These are phyloP conservation scores for Aureobasidium sp. DNA, from an alignment of 2,329 filamentous ascomycete species.

Conservation along the genomic window DNA sequence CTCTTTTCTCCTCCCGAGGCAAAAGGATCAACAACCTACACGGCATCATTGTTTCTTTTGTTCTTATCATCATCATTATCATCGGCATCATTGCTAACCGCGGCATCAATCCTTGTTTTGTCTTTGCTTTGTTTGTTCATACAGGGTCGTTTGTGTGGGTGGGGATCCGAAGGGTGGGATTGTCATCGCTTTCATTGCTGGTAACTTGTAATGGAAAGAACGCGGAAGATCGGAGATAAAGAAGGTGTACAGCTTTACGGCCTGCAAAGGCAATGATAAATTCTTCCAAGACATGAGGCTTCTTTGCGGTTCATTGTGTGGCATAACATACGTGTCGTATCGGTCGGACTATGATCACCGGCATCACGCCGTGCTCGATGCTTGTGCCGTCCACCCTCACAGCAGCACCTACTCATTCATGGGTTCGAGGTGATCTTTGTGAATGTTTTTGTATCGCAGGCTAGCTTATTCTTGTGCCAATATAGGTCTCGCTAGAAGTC, in stretches of 20 bases:
- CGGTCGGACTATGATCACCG: no score
- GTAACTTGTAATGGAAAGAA: slow-evolving; percentile 8
- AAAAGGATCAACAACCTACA: background rate
- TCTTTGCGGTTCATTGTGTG: no score
- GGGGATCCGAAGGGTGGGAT: slow-evolving; percentile 1
- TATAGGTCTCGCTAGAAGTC: no score
- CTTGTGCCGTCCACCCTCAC: no score
- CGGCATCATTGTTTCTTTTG: background rate
- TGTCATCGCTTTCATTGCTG: background rate
- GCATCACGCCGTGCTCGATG: no score
- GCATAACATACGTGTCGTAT: no score
- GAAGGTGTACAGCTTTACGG: background rate
- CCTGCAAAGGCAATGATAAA: slow-evolving; percentile 1
- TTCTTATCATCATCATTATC: background rate
- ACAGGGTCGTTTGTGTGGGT: slow-evolving; percentile 9
- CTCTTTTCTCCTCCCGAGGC: background rate
- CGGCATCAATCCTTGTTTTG: background rate
- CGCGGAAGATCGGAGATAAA: background rate
- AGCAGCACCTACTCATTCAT: no score
- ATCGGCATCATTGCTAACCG: background rate
- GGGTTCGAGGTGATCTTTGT: no score
- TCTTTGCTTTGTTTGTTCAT: background rate
- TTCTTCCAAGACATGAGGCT: no score
- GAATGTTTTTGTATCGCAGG: background rate
- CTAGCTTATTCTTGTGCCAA: background rate